phyloP scores from a whole-genome alignment of 768 basidiomycete species.

The Collybia nuda region DNA sequence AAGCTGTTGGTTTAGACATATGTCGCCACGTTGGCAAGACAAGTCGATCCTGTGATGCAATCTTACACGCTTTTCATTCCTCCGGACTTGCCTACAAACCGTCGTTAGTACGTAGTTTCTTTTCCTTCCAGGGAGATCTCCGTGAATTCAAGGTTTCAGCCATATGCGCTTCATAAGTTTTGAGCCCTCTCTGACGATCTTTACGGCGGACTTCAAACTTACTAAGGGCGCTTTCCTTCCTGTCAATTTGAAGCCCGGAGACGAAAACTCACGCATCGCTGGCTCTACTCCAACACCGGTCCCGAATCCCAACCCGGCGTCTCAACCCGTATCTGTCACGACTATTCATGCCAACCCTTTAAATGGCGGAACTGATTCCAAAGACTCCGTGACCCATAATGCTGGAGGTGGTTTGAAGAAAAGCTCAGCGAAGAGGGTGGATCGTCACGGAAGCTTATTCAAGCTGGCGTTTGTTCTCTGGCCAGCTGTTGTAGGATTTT shows the following conservation, averaged over 20 bases:
- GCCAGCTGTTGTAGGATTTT: slow-evolving; percentile 55
- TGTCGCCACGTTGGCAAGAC: slow-evolving; percentile 41
- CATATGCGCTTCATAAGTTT: slow-evolving; percentile 29
- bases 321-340: background rate
- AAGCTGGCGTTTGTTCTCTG: slow-evolving; percentile 51
- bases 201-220: slow-evolving; percentile 54
- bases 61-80: slow-evolving; percentile 33
- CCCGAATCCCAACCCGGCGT: background rate
- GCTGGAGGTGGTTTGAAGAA: slow-evolving; percentile 10
- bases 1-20: slow-evolving; percentile 29
- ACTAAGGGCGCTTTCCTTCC: slow-evolving; percentile 20
- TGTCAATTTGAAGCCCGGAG: slow-evolving; percentile 10
- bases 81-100: slow-evolving; percentile 18
- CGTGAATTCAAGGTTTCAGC: background rate
- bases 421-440: slow-evolving; percentile 18
- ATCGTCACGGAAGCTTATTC: slow-evolving; percentile 39
- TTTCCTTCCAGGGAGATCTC: background rate
- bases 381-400: background rate
- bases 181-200: slow-evolving; percentile 34
- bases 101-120: slow-evolving; percentile 26
- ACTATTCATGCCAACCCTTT: background rate
- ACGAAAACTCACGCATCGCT: background rate
- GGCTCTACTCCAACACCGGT: background rate
- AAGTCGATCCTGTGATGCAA: slow-evolving; percentile 34
- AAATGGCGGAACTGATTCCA: background rate